phyloP scores from a whole-genome alignment of 306 rosid species.

The Parietaria judaica region DNA sequence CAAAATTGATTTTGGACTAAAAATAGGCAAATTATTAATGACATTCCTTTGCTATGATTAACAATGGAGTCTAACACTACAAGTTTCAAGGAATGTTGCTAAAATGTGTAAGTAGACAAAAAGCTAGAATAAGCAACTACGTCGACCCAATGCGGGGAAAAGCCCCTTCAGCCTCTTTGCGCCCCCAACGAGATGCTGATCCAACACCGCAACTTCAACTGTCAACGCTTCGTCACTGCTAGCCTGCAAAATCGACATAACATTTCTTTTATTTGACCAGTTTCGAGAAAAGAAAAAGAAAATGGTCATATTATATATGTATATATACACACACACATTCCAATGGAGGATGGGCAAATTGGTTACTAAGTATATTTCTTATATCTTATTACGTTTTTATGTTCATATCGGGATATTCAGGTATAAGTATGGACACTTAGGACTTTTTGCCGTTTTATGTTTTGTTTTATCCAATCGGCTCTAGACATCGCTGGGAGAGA shows the following conservation, averaged over 20 bases:
- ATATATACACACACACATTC: no score
- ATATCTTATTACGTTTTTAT: no score
- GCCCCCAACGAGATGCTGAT: slow-evolving; percentile 54
- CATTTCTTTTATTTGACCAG: no score
- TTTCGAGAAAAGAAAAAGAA: no score
- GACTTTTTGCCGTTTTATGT: no score
- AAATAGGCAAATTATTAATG: not conserved
- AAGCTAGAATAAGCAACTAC: slow-evolving; percentile 63
- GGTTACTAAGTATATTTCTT: no score
- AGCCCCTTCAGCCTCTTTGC: slow-evolving; percentile 65
- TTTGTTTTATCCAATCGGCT: no score
- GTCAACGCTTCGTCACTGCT: slow-evolving; percentile 51
- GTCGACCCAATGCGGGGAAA: slow-evolving; percentile 87
- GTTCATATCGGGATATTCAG: no score
- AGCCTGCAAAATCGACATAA: slow-evolving; percentile 39
- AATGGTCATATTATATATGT: no score
- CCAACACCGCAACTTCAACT: slow-evolving; percentile 76
- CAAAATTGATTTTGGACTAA: slow-evolving; percentile 16
- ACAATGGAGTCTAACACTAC: not conserved
- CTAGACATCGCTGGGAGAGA: no score
- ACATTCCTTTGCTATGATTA: not conserved
- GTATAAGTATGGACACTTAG: no score
- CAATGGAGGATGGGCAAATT: no score
- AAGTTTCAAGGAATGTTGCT: not conserved
- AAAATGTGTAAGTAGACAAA: slow-evolving; percentile 55